phyloP scores from a whole-genome alignment of 2,329 filamentous ascomycete genomes.

The Pseudovirgaria hyperparasitica region DNA sequence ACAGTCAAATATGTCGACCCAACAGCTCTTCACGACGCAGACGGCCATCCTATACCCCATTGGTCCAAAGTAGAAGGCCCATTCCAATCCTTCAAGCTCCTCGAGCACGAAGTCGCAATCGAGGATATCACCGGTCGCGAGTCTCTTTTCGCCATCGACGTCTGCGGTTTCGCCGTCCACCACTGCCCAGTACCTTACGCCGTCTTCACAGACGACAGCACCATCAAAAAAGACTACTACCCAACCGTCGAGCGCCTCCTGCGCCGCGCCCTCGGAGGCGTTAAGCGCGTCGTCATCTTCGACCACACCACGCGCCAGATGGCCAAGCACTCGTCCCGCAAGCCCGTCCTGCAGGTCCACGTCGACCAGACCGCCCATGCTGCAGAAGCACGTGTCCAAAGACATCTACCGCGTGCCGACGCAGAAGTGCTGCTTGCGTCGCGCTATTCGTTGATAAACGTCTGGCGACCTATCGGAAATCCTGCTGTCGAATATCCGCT shows the following conservation, averaged over 20 bases:
- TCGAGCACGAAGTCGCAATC: slow-evolving; percentile 43
- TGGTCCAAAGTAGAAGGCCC: too few species aligned
- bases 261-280: slow-evolving; percentile 52
- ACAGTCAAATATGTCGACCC: too few species aligned
- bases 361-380: slow-evolving; percentile 68
- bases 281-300: slow-evolving; percentile 59
- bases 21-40: too few species aligned
- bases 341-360: slow-evolving; percentile 61
- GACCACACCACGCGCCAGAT: slow-evolving; percentile 78
- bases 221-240: slow-evolving; percentile 65
- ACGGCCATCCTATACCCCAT: too few species aligned
- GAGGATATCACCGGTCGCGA: slow-evolving; percentile 64
- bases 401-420: slow-evolving; percentile 50
- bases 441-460: slow-evolving; percentile 74
- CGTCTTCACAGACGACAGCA: slow-evolving; percentile 54
- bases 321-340: slow-evolving; percentile 43
- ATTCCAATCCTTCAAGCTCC: too few species aligned
- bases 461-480: slow-evolving; percentile 59
- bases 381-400: slow-evolving; percentile 51
- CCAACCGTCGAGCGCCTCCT: slow-evolving; percentile 68
- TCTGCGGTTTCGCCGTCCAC: slow-evolving; percentile 58
- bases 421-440: slow-evolving; percentile 52
- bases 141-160: slow-evolving; percentile 52
- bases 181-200: slow-evolving; percentile 43
- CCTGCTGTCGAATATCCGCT: slow-evolving; percentile 45